Evolutionary conservation across 1,284 basidiomycete species (phyloP).

Genomic region (Mycosarcoma maydis): DNA sequence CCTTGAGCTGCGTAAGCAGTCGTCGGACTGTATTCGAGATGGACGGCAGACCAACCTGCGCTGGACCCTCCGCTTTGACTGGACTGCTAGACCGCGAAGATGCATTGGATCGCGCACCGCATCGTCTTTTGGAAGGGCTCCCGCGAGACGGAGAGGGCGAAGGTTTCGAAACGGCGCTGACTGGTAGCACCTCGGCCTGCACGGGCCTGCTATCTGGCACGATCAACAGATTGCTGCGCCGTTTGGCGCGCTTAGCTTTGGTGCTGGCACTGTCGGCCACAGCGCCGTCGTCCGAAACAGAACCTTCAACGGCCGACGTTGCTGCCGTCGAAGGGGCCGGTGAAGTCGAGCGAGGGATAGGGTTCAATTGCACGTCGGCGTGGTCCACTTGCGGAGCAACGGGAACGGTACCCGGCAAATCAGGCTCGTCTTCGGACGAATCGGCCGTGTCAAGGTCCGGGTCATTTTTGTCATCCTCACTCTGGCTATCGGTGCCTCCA

Average conservation of each 20-base stretch:
- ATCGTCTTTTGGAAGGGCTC: slow-evolving; percentile 14
- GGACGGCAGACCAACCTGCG: slow-evolving; percentile 24
- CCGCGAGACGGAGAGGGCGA: slow-evolving; percentile 22
- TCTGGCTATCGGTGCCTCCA: slow-evolving; percentile 57
- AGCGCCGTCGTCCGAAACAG: slow-evolving; percentile 15
- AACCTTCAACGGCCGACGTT: slow-evolving; percentile 14
- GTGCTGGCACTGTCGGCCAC: slow-evolving; percentile 17
- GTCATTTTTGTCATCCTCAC: slow-evolving; percentile 46
- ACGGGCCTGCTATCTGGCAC: slow-evolving; percentile 66
- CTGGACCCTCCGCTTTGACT: slow-evolving; percentile 12
- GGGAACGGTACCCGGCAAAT: slow-evolving; percentile 62
- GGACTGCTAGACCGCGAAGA: slow-evolving; percentile 45
- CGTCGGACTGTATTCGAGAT: slow-evolving; percentile 78
- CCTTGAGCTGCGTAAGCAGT: slow-evolving; percentile 81
- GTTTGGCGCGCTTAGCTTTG: slow-evolving; percentile 24
- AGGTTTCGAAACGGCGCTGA: slow-evolving; percentile 48
- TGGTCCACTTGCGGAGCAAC: slow-evolving; percentile 13
- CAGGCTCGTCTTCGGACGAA: slow-evolving; percentile 39
- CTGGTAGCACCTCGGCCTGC: slow-evolving; percentile 44
- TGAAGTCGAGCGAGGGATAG: slow-evolving; percentile 11
- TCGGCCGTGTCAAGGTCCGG: slow-evolving; percentile 34
- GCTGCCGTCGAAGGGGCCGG: slow-evolving; percentile 16
- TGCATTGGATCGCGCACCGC: slow-evolving; percentile 25
- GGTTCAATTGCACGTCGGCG: slow-evolving; percentile 12
- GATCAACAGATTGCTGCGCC: slow-evolving; percentile 33